These are phyloP conservation scores for Alternaria triticina DNA, from an alignment of 2,329 filamentous ascomycete genomes.

Conservation along the genomic window DNA sequence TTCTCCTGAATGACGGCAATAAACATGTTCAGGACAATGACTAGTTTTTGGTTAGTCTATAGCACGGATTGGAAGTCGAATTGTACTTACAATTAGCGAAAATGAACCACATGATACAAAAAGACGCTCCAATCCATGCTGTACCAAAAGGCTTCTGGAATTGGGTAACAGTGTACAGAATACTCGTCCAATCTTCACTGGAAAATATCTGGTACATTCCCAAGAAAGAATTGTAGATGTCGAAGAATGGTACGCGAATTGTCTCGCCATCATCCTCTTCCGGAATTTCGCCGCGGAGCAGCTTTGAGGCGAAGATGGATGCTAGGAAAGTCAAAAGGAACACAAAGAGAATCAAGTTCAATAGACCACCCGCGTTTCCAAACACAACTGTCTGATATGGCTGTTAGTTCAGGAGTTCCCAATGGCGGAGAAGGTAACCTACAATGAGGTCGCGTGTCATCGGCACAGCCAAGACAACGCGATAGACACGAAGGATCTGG, in stretches of 20 bases:
- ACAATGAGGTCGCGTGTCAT: constrained; percentile 86
- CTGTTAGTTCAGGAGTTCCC: constrained; percentile 21
- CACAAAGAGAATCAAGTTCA: constrained; percentile 94
- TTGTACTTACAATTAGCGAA: constrained; percentile 71
- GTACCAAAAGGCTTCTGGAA: constrained; percentile 70
- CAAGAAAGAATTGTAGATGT: constrained; percentile 93
- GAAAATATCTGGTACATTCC: constrained; percentile 98
- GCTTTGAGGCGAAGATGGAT: constrained; percentile 89
- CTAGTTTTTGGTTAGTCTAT: constrained; percentile 23
- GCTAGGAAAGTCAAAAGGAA: constrained; percentile 94
- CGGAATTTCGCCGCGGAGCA: constrained; percentile 88
- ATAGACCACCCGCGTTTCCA: constrained; percentile 88
- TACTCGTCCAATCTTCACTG: constrained; percentile 92
- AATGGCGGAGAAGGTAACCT: constrained; percentile 18
- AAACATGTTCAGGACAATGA: constrained; percentile 99
- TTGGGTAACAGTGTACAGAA: constrained; percentile 81
- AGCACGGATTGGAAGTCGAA: background rate
- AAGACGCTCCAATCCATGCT: constrained; percentile 91
- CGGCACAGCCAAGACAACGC: constrained; percentile 86
- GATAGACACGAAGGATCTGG: constrained; percentile 90
- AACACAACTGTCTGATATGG: constrained; percentile 70
- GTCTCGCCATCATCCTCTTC: constrained; percentile 65
- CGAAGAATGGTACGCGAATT: constrained; percentile 78
- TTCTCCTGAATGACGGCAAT: constrained; percentile 99
- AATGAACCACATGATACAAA: constrained; percentile 95